Evolutionary conservation across 2,329 filamentous ascomycete genomes (phyloP).

Genomic region (Colletotrichum horii): DNA sequence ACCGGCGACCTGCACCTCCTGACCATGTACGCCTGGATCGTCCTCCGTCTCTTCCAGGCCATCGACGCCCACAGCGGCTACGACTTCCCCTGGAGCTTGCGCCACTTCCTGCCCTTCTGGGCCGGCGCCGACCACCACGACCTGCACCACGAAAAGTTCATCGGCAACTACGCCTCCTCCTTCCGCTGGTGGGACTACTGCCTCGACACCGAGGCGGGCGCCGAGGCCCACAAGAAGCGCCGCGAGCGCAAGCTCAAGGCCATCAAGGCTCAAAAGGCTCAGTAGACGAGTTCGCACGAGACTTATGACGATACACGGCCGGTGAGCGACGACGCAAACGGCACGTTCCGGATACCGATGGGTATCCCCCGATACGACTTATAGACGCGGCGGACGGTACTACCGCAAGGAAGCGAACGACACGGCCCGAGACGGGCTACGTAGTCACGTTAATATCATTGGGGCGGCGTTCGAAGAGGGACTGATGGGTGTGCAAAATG

Average conservation of each 20-base stretch:
- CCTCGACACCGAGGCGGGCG: constrained; percentile 90
- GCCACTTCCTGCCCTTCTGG: constrained; percentile 97
- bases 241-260: constrained; percentile 76
- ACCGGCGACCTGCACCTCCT: constrained; percentile 90
- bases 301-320: neutral
- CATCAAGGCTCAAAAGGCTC: constrained; percentile 70
- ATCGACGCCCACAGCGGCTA: constrained; percentile 98
- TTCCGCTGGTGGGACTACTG: constrained; percentile 99
- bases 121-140: constrained; percentile 97
- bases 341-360: neutral
- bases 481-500: constrained; percentile 7
- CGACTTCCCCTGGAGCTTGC: constrained; percentile 97
- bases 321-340: neutral
- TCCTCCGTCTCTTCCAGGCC: constrained; percentile 91
- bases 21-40: constrained; percentile 98
- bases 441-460: constrained; percentile 21
- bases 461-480: constrained; percentile 22
- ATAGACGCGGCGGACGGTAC: constrained; percentile 9
- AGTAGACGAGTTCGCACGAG: constrained; percentile 48
- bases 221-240: constrained; percentile 84
- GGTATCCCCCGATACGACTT: constrained; percentile 2
- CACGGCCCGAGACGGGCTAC: neutral
- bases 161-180: constrained; percentile 96
- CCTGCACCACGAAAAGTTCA: constrained; percentile 96
- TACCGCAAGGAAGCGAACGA: constrained; percentile 11